Evolutionary conservation across 164 flowering plant genomes (phyloP), one percentile per base, ranked within the genome.

Genomic region (Nymphaea colorata): DNA sequence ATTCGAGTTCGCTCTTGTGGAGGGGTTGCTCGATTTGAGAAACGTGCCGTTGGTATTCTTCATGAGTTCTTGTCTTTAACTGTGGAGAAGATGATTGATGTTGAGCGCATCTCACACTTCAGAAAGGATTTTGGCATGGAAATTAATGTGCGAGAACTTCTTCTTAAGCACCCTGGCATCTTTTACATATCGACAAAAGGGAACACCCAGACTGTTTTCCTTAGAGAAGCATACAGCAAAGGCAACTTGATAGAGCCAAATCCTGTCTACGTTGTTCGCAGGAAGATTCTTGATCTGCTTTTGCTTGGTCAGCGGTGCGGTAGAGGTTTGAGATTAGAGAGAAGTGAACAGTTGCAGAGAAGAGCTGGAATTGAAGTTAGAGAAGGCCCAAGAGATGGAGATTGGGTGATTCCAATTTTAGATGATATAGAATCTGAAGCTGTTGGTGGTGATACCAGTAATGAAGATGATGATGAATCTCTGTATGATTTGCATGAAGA

Each of bases 121-220:
- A 68, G 83, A 72, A 88, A 72, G 79, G 91, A 89, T 76, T 82
- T 91, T 10, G 83, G 80, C 3, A 85, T 89, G 69, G 86, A 82
- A 70, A 83, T 88, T 44, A 93, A 89, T 66, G 41, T 91, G 44
- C 82, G 95, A 3, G 98, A 91, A 75, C 82, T 94, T 62, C 76
- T 94, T 44, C 71, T 94, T 72, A 89, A 87, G 76, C 98, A 91
- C 65, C 96, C 94, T 4, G 95, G 97, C 41, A 86, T 93, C 43
- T 93, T 93, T 70, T 89, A 93, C 67, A 78, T 93, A 64, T 89
- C 96, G 18, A 89, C 91, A 2, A 89, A 79, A 73, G 96, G 97
- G 61, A 75, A 63, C 44, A 75, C 74, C 6, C 83, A 83, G 47
- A 79, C 80, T 12, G 90, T 90, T 67, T 89, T 85, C 75, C 89